Evolutionary conservation across 2,329 filamentous ascomycete genomes (phyloP).

Genomic region (Fusarium humuli): DNA sequence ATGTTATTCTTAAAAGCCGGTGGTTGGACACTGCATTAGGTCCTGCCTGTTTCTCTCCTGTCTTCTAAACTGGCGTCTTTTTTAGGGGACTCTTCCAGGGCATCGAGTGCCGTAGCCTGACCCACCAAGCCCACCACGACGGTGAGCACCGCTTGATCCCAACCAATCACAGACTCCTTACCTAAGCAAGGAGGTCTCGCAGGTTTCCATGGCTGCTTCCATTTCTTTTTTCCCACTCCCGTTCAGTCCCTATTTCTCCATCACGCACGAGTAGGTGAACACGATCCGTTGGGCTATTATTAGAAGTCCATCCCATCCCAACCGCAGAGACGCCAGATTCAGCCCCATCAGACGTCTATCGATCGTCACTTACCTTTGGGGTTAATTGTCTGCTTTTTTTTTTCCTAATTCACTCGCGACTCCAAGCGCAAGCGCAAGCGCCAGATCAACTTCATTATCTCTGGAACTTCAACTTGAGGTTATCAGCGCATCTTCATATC

Average conservation of each 20-base stretch:
- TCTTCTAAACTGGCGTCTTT: constrained; percentile 26
- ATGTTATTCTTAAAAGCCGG: constrained; percentile 26
- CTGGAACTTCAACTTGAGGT: background rate
- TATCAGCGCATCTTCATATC: constrained; percentile 3
- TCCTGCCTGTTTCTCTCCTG: constrained; percentile 5
- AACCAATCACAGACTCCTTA: constrained; percentile 28
- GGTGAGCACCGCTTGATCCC: constrained; percentile 12
- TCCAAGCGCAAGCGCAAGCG: constrained; percentile 28
- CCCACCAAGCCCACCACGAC: constrained; percentile 16
- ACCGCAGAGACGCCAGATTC: constrained; percentile 48
- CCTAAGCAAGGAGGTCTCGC: constrained; percentile 32
- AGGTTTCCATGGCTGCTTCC: constrained; percentile 43
- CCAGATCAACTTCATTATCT: background rate
- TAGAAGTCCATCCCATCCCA: constrained; percentile 45
- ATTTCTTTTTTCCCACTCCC: constrained; percentile 43
- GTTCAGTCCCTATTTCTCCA: constrained; percentile 34
- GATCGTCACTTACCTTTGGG: constrained; percentile 19
- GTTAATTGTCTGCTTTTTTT: constrained; percentile 10
- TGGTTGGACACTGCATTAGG: constrained; percentile 28
- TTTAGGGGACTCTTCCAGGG: constrained; percentile 29
- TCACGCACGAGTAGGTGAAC: constrained; percentile 44
- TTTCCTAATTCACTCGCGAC: constrained; percentile 6
- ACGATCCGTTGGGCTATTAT: constrained; percentile 49
- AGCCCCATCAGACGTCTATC: constrained; percentile 45
- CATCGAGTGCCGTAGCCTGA: constrained; percentile 23